phyloP scores from a whole-genome alignment of 2,329 filamentous ascomycete species.

The Aspergillus floridensis region DNA sequence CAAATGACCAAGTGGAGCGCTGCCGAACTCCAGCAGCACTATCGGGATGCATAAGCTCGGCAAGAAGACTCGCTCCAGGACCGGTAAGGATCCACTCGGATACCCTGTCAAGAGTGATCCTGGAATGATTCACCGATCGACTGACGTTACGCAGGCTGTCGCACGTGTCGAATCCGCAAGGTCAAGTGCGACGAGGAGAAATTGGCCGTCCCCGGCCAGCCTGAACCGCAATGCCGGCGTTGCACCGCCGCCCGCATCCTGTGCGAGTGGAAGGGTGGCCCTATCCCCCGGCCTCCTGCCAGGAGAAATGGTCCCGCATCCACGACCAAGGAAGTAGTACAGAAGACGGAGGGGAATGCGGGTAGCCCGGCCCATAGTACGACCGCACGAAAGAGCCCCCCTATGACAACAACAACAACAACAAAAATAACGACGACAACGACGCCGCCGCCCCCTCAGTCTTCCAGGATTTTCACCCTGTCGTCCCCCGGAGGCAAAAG shows the following conservation, averaged over 20 bases:
- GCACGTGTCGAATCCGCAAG: constrained; percentile 31
- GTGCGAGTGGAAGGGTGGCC: constrained; percentile 28
- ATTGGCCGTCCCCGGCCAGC: constrained; percentile 12
- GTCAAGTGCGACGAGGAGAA: constrained; percentile 33
- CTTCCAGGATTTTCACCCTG: constrained; percentile 1
- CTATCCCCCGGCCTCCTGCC: constrained; percentile 19
- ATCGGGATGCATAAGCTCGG: constrained; percentile 21
- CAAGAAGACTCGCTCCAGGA: constrained; percentile 26
- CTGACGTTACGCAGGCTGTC: constrained; percentile 21
- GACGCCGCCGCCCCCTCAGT: not conserved
- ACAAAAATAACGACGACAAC: too few relatives aligned
- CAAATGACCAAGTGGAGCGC: constrained; percentile 2
- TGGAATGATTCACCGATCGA: not conserved
- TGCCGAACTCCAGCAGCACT: not conserved
- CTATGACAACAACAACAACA: too few relatives aligned
- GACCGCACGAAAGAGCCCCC: not conserved
- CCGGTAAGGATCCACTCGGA: constrained; percentile 21
- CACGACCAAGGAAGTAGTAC: not conserved
- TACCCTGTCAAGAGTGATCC: too few relatives aligned
- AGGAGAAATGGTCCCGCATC: not conserved
- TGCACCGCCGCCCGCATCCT: constrained; percentile 22
- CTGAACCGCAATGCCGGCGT: constrained; percentile 26
- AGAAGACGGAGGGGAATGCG: not conserved
- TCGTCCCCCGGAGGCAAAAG: constrained; percentile 10
- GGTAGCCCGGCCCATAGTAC: not conserved